A percentile compares a stretch with the other conserved stretches of the same genome.
Evolutionary conservation across 306 rosid species (phyloP).

Genomic region (Cicer bijugum): DNA sequence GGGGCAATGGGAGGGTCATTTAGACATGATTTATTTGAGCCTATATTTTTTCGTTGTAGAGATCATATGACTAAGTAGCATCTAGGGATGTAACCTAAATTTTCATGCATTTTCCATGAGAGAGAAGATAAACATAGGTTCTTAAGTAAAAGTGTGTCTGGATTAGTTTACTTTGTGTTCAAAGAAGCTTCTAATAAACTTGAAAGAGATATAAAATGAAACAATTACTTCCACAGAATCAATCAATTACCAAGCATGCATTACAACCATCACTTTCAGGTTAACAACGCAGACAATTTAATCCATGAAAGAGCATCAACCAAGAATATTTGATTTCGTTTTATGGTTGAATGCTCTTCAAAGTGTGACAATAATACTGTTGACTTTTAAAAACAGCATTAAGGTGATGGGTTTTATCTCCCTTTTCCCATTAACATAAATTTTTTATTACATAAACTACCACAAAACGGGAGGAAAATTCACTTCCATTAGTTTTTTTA

Average conservation of each 20-base stretch:
- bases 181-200: constrained; percentile 2
- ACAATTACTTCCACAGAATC: background rate
- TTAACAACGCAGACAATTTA: background rate
- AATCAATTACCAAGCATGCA: background rate
- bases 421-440: background rate
- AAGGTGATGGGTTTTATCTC: background rate
- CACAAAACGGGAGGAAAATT: background rate
- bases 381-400: constrained; percentile 3
- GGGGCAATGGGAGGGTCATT: background rate
- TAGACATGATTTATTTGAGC: constrained; percentile 2
- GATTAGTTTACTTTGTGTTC: constrained; percentile 5
- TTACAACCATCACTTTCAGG: constrained; percentile 18
- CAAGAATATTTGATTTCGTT: background rate
- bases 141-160: background rate
- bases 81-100: constrained; percentile 7
- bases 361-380: constrained; percentile 4
- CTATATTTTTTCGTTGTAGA: constrained; percentile 10
- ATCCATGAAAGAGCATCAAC: constrained; percentile 10
- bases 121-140: background rate
- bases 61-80: constrained; percentile 8
- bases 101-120: constrained; percentile 10
- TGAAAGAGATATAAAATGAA: background rate
- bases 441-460: no score
- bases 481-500: background rate
- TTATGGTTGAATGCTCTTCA: background rate